Conservation (phyloP, 1,284 basidiomycete genomes). For the Cronartium quercuum region DNA sequence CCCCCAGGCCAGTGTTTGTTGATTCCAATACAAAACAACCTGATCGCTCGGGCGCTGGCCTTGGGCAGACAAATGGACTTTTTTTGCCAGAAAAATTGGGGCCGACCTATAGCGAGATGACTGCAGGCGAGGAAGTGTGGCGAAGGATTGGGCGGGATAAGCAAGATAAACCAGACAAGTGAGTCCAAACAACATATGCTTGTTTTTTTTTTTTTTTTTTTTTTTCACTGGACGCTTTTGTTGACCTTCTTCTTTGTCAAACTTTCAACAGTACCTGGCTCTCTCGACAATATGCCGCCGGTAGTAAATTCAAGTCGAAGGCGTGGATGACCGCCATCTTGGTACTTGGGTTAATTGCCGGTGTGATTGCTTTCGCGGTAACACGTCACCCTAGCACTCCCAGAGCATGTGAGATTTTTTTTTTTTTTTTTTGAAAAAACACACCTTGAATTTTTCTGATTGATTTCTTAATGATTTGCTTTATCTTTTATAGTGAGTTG, state of each 20-base stretch:
- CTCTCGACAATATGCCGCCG: constrained; percentile 1
- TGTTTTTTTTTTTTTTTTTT: neutral
- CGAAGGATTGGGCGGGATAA: constrained; percentile 10
- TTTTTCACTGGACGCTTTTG: neutral
- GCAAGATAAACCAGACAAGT: neutral
- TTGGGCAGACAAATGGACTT: too few species aligned
- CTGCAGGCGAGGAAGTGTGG: neutral
- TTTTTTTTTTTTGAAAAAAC: neutral
- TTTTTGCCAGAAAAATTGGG: too few species aligned
- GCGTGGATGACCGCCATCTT: constrained; percentile 7
- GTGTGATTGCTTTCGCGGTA: neutral
- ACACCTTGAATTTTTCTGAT: neutral
- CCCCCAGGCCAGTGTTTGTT: neutral
- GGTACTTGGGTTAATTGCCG: neutral
- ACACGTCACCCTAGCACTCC: neutral
- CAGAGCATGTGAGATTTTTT: neutral
- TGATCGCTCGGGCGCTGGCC: too few species aligned
- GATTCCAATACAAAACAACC: neutral
- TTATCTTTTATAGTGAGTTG: constrained; percentile 1
- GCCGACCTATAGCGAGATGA: too few species aligned
- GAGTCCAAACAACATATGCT: neutral
- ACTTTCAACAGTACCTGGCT: constrained; percentile 15
- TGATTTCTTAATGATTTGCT: neutral
- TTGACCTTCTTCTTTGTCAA: neutral
- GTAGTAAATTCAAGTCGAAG: constrained; percentile 14